These are phyloP conservation scores for Elongisporangium senticosum DNA, from an alignment of 352 stramenopile genomes.

Conservation along the genomic window DNA sequence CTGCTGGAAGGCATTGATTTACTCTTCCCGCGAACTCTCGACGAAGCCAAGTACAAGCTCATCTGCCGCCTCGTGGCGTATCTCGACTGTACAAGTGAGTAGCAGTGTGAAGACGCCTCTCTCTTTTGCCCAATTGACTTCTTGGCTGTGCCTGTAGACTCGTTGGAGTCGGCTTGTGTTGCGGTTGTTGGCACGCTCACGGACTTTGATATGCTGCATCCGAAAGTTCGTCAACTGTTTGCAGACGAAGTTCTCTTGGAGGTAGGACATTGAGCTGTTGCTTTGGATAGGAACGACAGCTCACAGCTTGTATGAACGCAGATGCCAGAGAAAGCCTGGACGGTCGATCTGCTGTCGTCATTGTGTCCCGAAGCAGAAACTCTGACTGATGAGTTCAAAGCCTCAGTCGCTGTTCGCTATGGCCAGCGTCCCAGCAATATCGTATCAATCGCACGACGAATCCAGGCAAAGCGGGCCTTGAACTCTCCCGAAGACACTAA, in stretches of 20 bases:
- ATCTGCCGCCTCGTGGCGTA: conserved; percentile 54
- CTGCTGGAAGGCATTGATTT: conserved; percentile 72
- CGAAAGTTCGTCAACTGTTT: conserved; percentile 70
- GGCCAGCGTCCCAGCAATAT: conserved; percentile 78
- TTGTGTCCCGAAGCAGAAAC: conserved; percentile 26
- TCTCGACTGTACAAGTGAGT: conserved; percentile 53
- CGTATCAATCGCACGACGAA: conserved; percentile 41
- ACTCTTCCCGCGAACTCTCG: conserved; percentile 58
- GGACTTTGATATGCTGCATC: conserved; percentile 41
- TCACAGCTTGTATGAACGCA: conserved; percentile 9
- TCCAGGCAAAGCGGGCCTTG: conserved; percentile 8
- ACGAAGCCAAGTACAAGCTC: conserved; percentile 72
- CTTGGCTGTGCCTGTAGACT: background rate
- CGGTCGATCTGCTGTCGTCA: conserved; percentile 30
- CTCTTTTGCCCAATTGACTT: background rate
- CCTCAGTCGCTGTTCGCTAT: conserved; percentile 61
- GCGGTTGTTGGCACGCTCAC: conserved; percentile 65
- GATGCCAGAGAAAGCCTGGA: conserved; percentile 61
- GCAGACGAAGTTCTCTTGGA: conserved; percentile 67
- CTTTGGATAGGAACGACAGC: background rate
- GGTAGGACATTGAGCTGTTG: conserved; percentile 21
- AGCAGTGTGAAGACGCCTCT: background rate
- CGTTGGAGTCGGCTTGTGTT: conserved; percentile 18
- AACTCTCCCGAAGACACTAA: background rate
- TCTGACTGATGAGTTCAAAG: conserved; percentile 40